These are phyloP conservation scores for Herpetomonas tarakana DNA, from an alignment of 208 protist genomes.

Conservation along the genomic window DNA sequence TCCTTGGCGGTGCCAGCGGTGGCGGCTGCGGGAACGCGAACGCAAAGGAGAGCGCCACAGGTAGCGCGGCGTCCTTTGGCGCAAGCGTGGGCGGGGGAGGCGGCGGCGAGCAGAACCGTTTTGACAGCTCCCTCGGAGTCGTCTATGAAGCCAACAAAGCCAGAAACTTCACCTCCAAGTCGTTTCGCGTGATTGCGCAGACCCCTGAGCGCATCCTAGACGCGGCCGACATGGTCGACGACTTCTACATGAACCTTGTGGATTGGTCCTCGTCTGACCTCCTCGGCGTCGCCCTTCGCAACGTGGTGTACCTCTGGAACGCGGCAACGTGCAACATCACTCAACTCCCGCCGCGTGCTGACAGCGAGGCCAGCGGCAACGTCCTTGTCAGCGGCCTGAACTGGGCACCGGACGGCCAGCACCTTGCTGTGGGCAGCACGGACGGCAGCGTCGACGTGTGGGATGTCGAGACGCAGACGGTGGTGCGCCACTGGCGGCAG, in stretches of 20 bases:
- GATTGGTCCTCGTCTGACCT: conserved; percentile 94
- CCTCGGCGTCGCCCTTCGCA: conserved; percentile 96
- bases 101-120: conserved; percentile 39
- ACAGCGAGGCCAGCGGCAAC: conserved; percentile 28
- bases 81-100: neutral
- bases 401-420: conserved; percentile 91
- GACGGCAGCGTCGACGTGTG: conserved; percentile 91
- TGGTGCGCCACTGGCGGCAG: conserved; percentile 81
- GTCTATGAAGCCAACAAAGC: conserved; percentile 81
- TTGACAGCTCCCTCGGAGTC: conserved; percentile 66
- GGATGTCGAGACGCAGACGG: conserved; percentile 77
- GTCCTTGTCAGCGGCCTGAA: conserved; percentile 86
- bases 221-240: conserved; percentile 97
- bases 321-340: conserved; percentile 90
- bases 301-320: conserved; percentile 98
- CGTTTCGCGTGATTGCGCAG: conserved; percentile 90
- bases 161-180: conserved; percentile 73
- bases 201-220: conserved; percentile 97
- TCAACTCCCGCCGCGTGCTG: conserved; percentile 68
- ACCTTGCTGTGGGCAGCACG: conserved; percentile 87
- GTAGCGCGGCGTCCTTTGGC: neutral
- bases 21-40: neutral
- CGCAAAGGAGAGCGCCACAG: neutral
- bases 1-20: conserved; percentile 45
- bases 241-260: conserved; percentile 99